Evolutionary conservation across 352 stramenopile species (phyloP).

Genomic region (Stephanocyclus meneghinianus): DNA sequence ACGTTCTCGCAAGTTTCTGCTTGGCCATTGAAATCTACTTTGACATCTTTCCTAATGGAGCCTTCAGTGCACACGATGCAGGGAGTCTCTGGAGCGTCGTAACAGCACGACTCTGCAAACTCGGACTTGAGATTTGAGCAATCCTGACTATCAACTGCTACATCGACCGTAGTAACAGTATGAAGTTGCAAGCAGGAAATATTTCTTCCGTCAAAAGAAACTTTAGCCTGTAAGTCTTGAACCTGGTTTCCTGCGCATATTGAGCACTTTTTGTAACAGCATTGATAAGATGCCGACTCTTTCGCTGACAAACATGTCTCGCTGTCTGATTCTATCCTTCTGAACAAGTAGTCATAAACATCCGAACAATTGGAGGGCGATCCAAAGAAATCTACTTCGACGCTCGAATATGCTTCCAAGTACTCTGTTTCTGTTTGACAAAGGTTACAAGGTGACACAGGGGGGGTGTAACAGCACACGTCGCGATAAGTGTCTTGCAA

Average conservation of each 20-base stretch:
- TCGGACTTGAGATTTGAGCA: conserved; percentile 52
- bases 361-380: conserved; percentile 62
- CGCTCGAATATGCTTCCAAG: conserved; percentile 53
- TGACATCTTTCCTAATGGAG: conserved; percentile 41
- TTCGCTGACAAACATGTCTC: conserved; percentile 55
- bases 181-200: conserved; percentile 67
- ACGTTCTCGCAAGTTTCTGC: conserved; percentile 59
- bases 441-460: conserved; percentile 51
- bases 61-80: conserved; percentile 53
- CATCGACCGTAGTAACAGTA: conserved; percentile 50
- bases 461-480: conserved; percentile 58
- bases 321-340: conserved; percentile 57
- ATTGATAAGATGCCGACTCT: conserved; percentile 44
- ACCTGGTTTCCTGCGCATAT: conserved; percentile 49
- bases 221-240: conserved; percentile 53
- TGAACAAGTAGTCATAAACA: conserved; percentile 63
- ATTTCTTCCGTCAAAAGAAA: conserved; percentile 47
- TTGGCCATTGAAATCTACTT: conserved; percentile 58
- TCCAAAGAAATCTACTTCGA: conserved; percentile 60
- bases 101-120: conserved; percentile 57
- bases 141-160: conserved; percentile 32
- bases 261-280: conserved; percentile 64
- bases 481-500: conserved; percentile 46
- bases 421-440: conserved; percentile 58
- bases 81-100: conserved; percentile 50